A percentile compares a stretch with the other conserved stretches of the same genome.
phyloP scores from a whole-genome alignment of 805 yeast genomes.

The Wickerhamomyces hampshirensis region DNA sequence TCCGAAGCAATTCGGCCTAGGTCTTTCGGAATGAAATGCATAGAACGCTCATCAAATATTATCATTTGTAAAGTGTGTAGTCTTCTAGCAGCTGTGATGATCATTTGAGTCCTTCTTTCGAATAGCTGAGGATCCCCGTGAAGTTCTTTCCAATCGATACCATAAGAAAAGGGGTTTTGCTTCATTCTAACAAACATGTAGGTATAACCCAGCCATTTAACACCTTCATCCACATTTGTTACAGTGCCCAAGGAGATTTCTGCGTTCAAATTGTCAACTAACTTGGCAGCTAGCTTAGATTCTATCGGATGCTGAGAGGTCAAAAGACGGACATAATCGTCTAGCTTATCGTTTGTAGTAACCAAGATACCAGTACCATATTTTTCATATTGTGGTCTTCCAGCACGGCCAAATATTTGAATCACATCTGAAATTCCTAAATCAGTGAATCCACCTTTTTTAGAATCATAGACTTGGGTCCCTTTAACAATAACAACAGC shows the following conservation, averaged over 20 bases:
- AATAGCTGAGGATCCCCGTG: slow-evolving; percentile 77
- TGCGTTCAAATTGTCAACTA: slow-evolving; percentile 92
- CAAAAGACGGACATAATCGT: slow-evolving; percentile 82
- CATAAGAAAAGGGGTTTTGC: slow-evolving; percentile 89
- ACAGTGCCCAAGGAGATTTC: slow-evolving; percentile 95
- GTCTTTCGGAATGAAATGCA: slow-evolving; percentile 78
- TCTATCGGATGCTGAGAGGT: slow-evolving; percentile 97
- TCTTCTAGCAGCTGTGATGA: slow-evolving; percentile 72
- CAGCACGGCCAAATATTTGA: slow-evolving; percentile 98
- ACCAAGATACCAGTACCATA: slow-evolving; percentile 90
- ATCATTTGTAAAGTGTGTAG: slow-evolving; percentile 91
- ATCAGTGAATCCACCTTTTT: slow-evolving; percentile 91
- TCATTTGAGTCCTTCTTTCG: slow-evolving; percentile 69
- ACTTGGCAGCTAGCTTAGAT: slow-evolving; percentile 67
- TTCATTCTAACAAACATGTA: slow-evolving; percentile 92
- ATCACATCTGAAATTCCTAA: slow-evolving; percentile 94
- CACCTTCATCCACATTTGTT: slow-evolving; percentile 89
- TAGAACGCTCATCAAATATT: slow-evolving; percentile 80
- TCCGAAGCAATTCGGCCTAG: slow-evolving; percentile 94
- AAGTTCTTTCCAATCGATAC: slow-evolving; percentile 82
- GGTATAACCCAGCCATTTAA: slow-evolving; percentile 97
- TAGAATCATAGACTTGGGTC: slow-evolving; percentile 91
- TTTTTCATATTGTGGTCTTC: slow-evolving; percentile 93
- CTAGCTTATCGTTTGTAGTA: slow-evolving; percentile 75
- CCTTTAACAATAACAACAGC: slow-evolving; percentile 97